Evolutionary conservation across 1,284 basidiomycete genomes (phyloP).

Genomic region (Cystobasidium pallidum): DNA sequence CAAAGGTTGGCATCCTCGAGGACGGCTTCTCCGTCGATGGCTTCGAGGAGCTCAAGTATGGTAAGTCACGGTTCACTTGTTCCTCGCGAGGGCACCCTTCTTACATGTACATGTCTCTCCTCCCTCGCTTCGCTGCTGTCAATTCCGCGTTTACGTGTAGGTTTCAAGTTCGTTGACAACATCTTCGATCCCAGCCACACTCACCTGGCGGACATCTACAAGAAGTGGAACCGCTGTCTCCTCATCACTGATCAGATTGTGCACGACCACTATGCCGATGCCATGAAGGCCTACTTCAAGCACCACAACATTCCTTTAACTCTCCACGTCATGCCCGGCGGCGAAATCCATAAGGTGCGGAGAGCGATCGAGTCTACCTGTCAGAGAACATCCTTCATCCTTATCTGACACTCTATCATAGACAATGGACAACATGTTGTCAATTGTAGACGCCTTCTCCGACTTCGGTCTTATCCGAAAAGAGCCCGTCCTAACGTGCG

Average conservation of each 20-base stretch:
- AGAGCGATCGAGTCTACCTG: background rate
- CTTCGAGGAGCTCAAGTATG: conserved; percentile 56
- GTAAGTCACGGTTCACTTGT: background rate
- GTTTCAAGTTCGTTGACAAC: conserved; percentile 59
- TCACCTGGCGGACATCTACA: conserved; percentile 58
- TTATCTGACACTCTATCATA: conserved; percentile 10
- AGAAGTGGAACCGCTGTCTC: conserved; percentile 59
- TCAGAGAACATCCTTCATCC: too few relatives aligned
- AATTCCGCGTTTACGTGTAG: background rate
- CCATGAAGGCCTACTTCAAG: conserved; percentile 27
- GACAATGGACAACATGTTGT: conserved; percentile 56
- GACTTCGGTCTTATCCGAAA: conserved; percentile 60
- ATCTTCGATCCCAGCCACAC: conserved; percentile 58
- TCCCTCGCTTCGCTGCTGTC: background rate
- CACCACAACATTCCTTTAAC: conserved; percentile 57
- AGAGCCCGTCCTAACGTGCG: conserved; percentile 60
- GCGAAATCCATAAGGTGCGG: conserved; percentile 60
- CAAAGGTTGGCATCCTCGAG: conserved; percentile 55
- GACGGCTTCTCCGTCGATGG: conserved; percentile 55
- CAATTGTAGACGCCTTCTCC: conserved; percentile 60
- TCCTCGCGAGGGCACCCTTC: too few relatives aligned
- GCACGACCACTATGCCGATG: conserved; percentile 55
- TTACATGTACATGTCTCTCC: background rate
- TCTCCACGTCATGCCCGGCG: conserved; percentile 60
- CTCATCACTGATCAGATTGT: conserved; percentile 59